phyloP scores from a whole-genome alignment of 148 eudicot species.

The Polygonum maritimum region DNA sequence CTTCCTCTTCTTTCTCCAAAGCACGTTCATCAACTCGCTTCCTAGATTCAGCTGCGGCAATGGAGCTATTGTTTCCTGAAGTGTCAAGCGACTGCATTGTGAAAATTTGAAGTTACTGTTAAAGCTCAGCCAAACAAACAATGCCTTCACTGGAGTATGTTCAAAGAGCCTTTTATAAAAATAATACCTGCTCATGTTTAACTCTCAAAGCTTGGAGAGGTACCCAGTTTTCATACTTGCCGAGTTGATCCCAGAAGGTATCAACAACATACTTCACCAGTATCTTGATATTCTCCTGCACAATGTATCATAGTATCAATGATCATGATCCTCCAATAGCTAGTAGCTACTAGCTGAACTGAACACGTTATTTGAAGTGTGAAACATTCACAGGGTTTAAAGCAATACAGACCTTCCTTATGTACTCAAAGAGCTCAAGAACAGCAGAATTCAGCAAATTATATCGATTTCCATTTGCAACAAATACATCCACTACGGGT shows the following conservation, averaged over 20 bases:
- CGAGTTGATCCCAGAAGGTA: conserved; percentile 77
- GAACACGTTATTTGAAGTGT: neutral
- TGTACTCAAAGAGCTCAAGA: conserved; percentile 82
- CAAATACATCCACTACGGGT: conserved; percentile 82
- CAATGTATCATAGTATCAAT: neutral
- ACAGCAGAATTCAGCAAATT: conserved; percentile 84
- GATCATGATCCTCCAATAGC: neutral
- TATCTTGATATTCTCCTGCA: conserved; percentile 77
- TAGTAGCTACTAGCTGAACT: neutral
- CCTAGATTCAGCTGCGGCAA: conserved; percentile 43
- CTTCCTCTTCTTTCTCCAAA: conserved; percentile 96
- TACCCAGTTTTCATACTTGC: conserved; percentile 49
- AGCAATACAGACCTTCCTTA: conserved; percentile 49
- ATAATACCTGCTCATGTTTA: conserved; percentile 83
- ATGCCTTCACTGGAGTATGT: neutral
- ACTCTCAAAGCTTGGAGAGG: conserved; percentile 57
- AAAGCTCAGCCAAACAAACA: neutral
- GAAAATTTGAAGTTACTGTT: neutral
- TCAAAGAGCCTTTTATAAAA: neutral
- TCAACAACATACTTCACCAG: conserved; percentile 69
- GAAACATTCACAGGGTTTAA: neutral
- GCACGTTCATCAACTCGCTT: conserved; percentile 80
- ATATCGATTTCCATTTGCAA: conserved; percentile 78
- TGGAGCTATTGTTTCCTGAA: conserved; percentile 34
- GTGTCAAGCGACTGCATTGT: conserved; percentile 60